Percentiles rank a stretch among this genome's conserved stretches.
Conservation (phyloP, 2,329 filamentous ascomycete species). For the Coleophoma crateriformis region DNA sequence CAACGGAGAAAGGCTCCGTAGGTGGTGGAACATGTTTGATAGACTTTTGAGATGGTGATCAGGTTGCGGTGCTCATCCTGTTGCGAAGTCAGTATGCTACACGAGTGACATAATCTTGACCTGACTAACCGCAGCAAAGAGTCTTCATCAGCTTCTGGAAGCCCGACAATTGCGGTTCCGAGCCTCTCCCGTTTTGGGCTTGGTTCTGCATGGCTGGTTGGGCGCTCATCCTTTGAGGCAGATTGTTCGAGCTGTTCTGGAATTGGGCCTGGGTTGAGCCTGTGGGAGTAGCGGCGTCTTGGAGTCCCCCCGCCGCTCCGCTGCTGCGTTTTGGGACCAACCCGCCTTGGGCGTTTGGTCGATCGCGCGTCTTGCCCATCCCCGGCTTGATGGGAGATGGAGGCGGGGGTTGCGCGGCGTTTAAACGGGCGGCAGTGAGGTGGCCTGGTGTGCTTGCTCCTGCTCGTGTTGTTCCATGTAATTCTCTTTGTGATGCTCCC, state of each 20-base stretch:
- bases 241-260: conserved; percentile 89
- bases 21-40: neutral
- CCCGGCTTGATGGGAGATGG: conserved; percentile 74
- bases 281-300: conserved; percentile 77
- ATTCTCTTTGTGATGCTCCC: conserved; percentile 78
- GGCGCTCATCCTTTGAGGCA: conserved; percentile 59
- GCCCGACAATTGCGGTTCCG: conserved; percentile 71
- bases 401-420: conserved; percentile 85
- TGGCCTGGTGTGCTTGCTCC: conserved; percentile 48
- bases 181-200: conserved; percentile 47
- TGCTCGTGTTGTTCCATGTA: conserved; percentile 69
- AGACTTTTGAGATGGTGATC: conserved; percentile 1
- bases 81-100: conserved; percentile 9
- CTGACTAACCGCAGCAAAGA: conserved; percentile 75
- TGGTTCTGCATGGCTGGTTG: conserved; percentile 56
- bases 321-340: conserved; percentile 72
- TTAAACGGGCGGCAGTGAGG: conserved; percentile 84
- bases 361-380: conserved; percentile 67
- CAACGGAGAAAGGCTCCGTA: conserved; percentile 1
- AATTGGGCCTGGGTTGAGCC: conserved; percentile 94
- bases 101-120: conserved; percentile 3
- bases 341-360: conserved; percentile 73
- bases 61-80: conserved; percentile 21
- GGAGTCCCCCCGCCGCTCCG: conserved; percentile 61
- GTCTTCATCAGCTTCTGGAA: conserved; percentile 91